Percentiles rank a stretch among this genome's conserved stretches.
Evolutionary conservation across 179 eudicot species (phyloP).

Genomic region (Vitellaria paradoxa): DNA sequence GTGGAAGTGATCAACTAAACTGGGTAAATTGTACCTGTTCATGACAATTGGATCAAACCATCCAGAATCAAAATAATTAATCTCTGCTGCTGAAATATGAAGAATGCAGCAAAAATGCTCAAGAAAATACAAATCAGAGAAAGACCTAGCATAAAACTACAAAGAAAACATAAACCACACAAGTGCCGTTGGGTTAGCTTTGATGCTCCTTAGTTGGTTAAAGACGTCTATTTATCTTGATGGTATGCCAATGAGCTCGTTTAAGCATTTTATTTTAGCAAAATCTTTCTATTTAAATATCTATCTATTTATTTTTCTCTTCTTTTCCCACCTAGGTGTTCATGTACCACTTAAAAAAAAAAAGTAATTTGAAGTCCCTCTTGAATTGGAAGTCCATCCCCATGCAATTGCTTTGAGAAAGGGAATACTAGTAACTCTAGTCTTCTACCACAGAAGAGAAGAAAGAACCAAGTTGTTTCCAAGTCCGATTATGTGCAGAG

Average conservation of each 20-base stretch:
- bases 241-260: background rate
- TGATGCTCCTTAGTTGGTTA: background rate
- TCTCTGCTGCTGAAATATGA: background rate
- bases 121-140: background rate
- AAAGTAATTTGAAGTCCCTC: background rate
- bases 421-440: background rate
- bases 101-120: conserved; percentile 1
- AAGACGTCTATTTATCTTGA: background rate
- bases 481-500: background rate
- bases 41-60: background rate
- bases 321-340: background rate
- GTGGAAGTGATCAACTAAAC: conserved; percentile 83
- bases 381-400: background rate
- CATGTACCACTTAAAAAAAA: background rate
- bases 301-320: no score
- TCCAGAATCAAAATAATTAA: background rate
- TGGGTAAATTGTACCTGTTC: conserved; percentile 71
- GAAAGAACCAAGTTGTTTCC: background rate
- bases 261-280: background rate
- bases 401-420: background rate
- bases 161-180: background rate
- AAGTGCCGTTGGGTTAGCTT: background rate
- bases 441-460: background rate
- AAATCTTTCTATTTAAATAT: background rate
- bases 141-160: background rate